Evolutionary conservation across 768 basidiomycete species (phyloP).

Genomic region (Ramaria rubella): DNA sequence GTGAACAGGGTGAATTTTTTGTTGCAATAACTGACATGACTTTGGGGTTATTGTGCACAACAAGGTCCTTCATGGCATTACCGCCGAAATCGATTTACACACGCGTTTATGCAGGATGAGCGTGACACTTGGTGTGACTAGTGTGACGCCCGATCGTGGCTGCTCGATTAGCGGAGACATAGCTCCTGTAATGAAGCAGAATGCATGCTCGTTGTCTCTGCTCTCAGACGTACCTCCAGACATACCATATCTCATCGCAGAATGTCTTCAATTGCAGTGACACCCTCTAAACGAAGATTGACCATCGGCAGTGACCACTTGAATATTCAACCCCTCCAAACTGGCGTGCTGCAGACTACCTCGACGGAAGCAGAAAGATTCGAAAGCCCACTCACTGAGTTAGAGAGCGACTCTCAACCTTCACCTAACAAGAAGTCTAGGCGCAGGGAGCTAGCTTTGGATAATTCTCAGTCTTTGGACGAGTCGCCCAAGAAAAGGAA

Average conservation of each 20-base stretch:
- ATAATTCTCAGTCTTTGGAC: neutral
- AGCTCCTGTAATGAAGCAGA: neutral
- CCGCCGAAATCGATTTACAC: neutral
- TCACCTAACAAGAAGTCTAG: neutral
- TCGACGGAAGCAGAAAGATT: no score
- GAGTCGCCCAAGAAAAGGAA: neutral
- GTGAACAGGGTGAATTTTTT: neutral
- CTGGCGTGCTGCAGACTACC: no score
- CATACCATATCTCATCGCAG: no score
- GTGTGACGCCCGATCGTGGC: no score
- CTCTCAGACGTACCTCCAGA: neutral
- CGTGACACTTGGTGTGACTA: no score
- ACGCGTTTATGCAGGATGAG: neutral
- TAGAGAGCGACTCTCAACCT: neutral
- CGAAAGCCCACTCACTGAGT: neutral
- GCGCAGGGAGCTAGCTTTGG: neutral
- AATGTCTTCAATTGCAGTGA: no score
- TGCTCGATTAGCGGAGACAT: no score
- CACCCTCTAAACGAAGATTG: no score
- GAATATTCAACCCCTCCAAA: no score
- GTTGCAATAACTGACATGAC: conserved; percentile 52
- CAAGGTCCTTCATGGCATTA: conserved; percentile 66
- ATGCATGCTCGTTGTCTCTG: neutral
- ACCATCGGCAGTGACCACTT: no score
- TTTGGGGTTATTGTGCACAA: conserved; percentile 74